These are phyloP conservation scores for Austroboletus eburneus DNA, from an alignment of 768 basidiomycete genomes.

Conservation along the genomic window DNA sequence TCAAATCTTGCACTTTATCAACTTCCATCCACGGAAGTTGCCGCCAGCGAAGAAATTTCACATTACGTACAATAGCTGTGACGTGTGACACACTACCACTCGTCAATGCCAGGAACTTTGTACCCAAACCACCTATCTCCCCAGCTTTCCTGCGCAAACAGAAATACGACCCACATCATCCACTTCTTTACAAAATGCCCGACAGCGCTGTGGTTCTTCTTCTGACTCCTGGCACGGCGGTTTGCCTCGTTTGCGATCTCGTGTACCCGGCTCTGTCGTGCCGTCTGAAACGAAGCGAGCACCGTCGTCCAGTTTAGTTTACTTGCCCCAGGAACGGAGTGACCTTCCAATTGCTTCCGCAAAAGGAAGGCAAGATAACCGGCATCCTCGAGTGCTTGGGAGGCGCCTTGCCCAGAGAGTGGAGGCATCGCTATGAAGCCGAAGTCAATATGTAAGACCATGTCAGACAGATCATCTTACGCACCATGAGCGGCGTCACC, in stretches of 20 bases:
- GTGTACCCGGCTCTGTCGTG: constrained; percentile 22
- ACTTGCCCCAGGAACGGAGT: not conserved
- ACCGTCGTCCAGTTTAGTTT: constrained; percentile 11
- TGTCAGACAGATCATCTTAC: not conserved
- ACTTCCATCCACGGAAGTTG: no score
- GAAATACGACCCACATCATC: constrained; percentile 21
- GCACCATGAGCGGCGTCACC: constrained; percentile 32
- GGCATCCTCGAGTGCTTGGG: constrained; percentile 29
- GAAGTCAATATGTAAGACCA: not conserved
- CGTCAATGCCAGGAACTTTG: constrained; percentile 6
- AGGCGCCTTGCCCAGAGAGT: constrained; percentile 30
- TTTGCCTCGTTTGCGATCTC: constrained; percentile 27
- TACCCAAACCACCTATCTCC: constrained; percentile 29
- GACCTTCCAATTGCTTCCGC: constrained; percentile 2
- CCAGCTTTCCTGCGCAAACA: constrained; percentile 26
- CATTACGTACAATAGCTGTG: no score
- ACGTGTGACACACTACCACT: no score
- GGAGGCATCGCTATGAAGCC: constrained; percentile 27
- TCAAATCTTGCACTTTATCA: no score
- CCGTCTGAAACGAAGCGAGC: constrained; percentile 22
- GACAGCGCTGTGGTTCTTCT: constrained; percentile 18
- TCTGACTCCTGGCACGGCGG: constrained; percentile 21
- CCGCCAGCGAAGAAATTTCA: no score
- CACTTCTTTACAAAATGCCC: constrained; percentile 21
- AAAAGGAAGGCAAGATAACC: constrained; percentile 12